phyloP scores from a whole-genome alignment of 331 rosid species.

The Stylosanthes scabra region DNA sequence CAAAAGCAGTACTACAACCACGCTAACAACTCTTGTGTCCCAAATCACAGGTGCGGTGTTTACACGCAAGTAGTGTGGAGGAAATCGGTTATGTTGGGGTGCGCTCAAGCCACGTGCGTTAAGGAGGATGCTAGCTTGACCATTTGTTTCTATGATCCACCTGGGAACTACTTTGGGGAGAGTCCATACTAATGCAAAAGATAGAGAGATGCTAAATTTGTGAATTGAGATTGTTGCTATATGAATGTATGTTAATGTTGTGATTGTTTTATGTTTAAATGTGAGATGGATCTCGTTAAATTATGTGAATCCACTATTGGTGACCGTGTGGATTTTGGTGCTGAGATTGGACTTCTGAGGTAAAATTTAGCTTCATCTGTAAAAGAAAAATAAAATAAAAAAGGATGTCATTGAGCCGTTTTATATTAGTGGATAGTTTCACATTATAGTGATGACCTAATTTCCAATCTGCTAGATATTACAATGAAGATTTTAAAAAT shows the following conservation, averaged over 20 bases:
- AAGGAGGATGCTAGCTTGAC: slow-evolving; percentile 52
- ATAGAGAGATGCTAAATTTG: too few species aligned
- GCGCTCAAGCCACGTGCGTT: slow-evolving; percentile 62
- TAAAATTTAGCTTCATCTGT: too few species aligned
- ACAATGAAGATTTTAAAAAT: too few species aligned
- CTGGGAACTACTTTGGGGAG: slow-evolving; percentile 69
- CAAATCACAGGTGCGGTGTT: slow-evolving; percentile 66
- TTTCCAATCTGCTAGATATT: not conserved
- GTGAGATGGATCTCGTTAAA: too few species aligned
- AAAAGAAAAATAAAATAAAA: too few species aligned
- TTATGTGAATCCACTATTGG: too few species aligned
- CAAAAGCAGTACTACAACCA: slow-evolving; percentile 73
- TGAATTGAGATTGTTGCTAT: not conserved
- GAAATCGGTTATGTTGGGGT: slow-evolving; percentile 66
- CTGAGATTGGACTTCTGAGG: too few species aligned
- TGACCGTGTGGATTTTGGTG: too few species aligned
- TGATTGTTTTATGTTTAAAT: too few species aligned
- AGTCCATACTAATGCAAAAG: slow-evolving; percentile 64
- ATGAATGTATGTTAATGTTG: too few species aligned
- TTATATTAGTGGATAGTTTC: too few species aligned
- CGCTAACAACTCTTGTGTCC: slow-evolving; percentile 60
- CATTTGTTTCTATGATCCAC: slow-evolving; percentile 74
- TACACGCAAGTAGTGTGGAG: slow-evolving; percentile 92
- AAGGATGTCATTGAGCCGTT: too few species aligned
- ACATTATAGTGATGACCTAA: not conserved